Evolutionary conservation across 805 yeast genomes (phyloP).

Genomic region (Metschnikowia amazonensis): DNA sequence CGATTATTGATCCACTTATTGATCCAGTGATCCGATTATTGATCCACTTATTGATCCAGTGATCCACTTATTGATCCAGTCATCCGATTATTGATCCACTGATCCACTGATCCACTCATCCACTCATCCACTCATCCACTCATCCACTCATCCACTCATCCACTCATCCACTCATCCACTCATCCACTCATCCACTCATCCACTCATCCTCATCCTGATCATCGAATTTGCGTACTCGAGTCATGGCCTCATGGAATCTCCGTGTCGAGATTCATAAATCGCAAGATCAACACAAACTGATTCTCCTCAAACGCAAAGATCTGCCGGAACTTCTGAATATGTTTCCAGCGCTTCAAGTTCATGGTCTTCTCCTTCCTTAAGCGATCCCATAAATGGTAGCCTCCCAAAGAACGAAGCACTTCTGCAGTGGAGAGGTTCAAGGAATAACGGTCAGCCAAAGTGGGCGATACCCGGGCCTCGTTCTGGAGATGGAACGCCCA

Average conservation of each 20-base stretch:
- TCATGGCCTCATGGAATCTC: conserved; percentile 17
- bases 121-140: too few species aligned
- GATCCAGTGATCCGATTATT: too few species aligned
- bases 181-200: too few species aligned
- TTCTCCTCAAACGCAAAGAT: conserved; percentile 37
- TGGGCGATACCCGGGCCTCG: conserved; percentile 4
- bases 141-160: too few species aligned
- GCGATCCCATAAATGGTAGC: conserved; percentile 40
- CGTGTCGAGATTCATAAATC: conserved; percentile 28
- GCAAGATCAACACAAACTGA: conserved; percentile 35
- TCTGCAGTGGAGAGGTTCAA: conserved; percentile 17
- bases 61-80: too few species aligned
- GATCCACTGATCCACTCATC: too few species aligned
- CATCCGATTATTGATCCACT: too few species aligned
- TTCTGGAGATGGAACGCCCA: conserved; percentile 33
- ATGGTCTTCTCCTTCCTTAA: conserved; percentile 30
- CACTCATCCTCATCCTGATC: too few species aligned
- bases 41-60: too few species aligned
- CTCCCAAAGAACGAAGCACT: conserved; percentile 30
- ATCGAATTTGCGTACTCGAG: too few species aligned
- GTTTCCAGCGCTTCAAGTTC: conserved; percentile 42
- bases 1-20: too few species aligned
- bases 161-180: too few species aligned
- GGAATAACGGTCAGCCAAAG: conserved; percentile 19
- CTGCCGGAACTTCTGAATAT: conserved; percentile 35